Evolutionary conservation across 257 asterid genomes (phyloP), one percentile per base, ranked within the genome.

Genomic region (Nemophila menziesii): DNA sequence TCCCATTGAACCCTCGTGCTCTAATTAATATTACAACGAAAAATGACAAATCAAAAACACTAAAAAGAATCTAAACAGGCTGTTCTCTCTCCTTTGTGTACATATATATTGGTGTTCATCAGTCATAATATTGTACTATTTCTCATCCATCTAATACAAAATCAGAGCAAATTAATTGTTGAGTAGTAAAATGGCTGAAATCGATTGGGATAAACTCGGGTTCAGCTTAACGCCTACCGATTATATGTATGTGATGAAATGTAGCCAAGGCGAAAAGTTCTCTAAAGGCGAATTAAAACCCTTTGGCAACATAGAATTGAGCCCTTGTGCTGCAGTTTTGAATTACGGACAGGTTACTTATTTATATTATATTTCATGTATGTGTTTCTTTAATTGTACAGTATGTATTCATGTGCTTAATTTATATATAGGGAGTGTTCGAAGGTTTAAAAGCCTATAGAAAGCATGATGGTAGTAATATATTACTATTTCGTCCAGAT

Each of bases 301-400:
- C 36, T 90, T 90, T 60, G 93, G 96, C 52, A 90, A 90, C 75
- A 79, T 85, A 47, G 94, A 85, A 71, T 61, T 90, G 86, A 90
- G 80, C 70, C 96, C 98, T 12, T 85, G 89, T 49, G 68, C 96
- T 36, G 94, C 94, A 21, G 62, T 85, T 65, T 67, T 90, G 62
- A 90, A 90, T 46, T 90, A 90, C n/a, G 96, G 98, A 5, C 94
- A 90, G 94, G 96, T 90, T 56, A n/a, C n/a, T n/a, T n/a, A n/a
- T n/a, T n/a, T n/a, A 40, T 20, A n/a, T n/a, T n/a, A n/a, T n/a
- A n/a, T 10, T 18, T 11, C 18, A 20, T 5, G 0, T 23, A 10
- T 13, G 36, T 46, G 0, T 2, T 12, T 26, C 37, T 48, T 24
- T 12, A 29, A 5, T 15, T 40, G 46, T 8, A 41, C 22, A 41